Conservation (phyloP, 352 stramenopile species). For the Pythium volutum region DNA sequence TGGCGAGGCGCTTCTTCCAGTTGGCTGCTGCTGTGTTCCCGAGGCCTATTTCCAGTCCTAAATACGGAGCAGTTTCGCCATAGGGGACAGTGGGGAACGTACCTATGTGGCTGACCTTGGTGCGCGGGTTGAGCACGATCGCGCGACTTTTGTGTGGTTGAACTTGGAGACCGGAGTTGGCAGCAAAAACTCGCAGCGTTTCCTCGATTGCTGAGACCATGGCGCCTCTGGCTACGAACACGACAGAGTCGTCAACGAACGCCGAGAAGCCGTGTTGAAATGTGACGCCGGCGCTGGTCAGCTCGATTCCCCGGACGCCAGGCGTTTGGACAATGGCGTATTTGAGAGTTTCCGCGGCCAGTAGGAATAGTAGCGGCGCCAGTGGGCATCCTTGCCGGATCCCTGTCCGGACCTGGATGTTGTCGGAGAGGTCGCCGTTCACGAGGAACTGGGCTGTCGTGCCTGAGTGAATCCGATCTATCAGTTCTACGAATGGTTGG, state of each 20-base stretch:
- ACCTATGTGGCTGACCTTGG: not conserved
- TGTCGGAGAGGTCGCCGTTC: constrained; percentile 12
- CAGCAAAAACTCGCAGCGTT: not conserved
- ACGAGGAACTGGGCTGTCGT: constrained; percentile 11
- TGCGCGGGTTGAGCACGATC: not conserved
- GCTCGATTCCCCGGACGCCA: not conserved
- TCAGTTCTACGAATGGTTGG: not conserved
- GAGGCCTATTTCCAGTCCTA: not conserved
- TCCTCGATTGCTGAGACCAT: constrained; percentile 1
- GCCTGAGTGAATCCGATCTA: not conserved
- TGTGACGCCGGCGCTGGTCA: not conserved
- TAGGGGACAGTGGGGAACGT: constrained; percentile 5
- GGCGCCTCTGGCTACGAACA: constrained; percentile 10
- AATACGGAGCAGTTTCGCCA: no score
- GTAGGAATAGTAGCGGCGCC: constrained; percentile 28
- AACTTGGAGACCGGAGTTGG: constrained; percentile 12
- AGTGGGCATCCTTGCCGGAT: constrained; percentile 30
- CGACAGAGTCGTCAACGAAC: constrained; percentile 29
- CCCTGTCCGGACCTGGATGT: constrained; percentile 1
- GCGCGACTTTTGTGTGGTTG: constrained; percentile 22
- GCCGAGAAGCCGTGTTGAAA: constrained; percentile 8
- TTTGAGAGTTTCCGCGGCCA: constrained; percentile 21
- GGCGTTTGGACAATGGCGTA: constrained; percentile 11
- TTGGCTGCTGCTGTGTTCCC: not conserved
- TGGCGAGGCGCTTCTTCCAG: not conserved